Conservation (phyloP, 2,329 filamentous ascomycete species). For the Fusarium nisikadoi region DNA sequence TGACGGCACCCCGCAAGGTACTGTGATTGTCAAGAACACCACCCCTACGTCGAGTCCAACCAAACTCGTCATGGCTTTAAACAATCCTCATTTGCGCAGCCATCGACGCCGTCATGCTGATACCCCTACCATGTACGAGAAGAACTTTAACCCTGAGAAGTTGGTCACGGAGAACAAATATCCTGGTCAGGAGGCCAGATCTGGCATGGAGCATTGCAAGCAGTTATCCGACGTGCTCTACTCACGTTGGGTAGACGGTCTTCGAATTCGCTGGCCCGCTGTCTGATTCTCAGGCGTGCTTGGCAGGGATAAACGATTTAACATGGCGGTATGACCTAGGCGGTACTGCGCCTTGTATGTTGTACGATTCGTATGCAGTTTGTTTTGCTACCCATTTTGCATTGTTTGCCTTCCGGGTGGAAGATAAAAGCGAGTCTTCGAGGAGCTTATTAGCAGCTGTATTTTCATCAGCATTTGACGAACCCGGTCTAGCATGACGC, state of each 20-base stretch:
- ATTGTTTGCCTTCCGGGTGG: conserved; percentile 4
- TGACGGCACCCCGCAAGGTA: conserved; percentile 62
- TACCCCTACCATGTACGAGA: conserved; percentile 54
- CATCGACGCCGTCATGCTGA: conserved; percentile 74
- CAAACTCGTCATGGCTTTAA: conserved; percentile 81
- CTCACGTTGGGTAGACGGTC: conserved; percentile 86
- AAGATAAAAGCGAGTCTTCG: conserved; percentile 9
- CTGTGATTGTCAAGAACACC: conserved; percentile 67
- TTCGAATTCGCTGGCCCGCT: conserved; percentile 76
- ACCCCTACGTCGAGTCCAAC: conserved; percentile 58
- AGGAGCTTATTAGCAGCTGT: conserved; percentile 1
- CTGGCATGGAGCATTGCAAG: conserved; percentile 92
- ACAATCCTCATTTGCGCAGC: conserved; percentile 86
- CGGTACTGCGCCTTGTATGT: background rate
- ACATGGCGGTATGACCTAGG: background rate
- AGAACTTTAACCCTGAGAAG: conserved; percentile 60
- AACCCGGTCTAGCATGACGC: conserved; percentile 11
- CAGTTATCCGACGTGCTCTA: conserved; percentile 92
- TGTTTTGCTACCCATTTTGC: conserved; percentile 25
- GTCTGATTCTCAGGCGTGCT: conserved; percentile 33
- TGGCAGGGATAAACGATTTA: background rate
- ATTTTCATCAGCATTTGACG: conserved; percentile 19
- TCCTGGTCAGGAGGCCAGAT: conserved; percentile 63
- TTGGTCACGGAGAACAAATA: conserved; percentile 62
- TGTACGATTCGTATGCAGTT: conserved; percentile 19